Evolutionary conservation across 306 rosid species (phyloP).

Genomic region (Chamaecrista fasciculata): DNA sequence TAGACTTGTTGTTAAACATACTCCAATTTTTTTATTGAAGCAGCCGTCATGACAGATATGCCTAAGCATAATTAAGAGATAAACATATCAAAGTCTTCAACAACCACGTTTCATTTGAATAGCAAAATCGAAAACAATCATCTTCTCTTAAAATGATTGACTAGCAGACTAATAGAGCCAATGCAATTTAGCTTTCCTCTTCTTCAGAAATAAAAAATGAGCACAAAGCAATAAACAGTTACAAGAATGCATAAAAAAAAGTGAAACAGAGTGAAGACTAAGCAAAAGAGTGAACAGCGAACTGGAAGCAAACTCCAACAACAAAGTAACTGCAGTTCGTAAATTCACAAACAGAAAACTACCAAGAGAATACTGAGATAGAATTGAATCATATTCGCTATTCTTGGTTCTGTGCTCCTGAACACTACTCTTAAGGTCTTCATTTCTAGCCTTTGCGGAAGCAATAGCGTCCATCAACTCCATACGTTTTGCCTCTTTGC

Average conservation of each 20-base stretch:
- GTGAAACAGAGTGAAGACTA: neutral
- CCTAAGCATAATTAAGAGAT: neutral
- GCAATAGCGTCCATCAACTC: conserved; percentile 60
- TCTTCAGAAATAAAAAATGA: neutral
- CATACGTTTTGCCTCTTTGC: conserved; percentile 77
- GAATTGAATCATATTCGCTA: conserved; percentile 43
- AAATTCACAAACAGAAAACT: conserved; percentile 15
- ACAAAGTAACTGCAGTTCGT: neutral
- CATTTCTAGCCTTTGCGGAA: conserved; percentile 54
- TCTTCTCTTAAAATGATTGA: neutral
- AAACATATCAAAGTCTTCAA: neutral
- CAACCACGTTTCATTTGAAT: neutral
- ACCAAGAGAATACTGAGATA: conserved; percentile 60
- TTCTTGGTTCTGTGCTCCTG: conserved; percentile 49
- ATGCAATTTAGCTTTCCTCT: neutral
- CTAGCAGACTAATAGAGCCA: neutral
- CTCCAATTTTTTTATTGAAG: neutral
- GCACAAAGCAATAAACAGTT: neutral
- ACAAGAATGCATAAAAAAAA: neutral
- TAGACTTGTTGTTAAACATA: no score
- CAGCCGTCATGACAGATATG: neutral
- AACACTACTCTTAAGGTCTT: conserved; percentile 43
- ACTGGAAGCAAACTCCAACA: neutral
- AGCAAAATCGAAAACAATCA: neutral
- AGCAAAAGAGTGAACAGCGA: neutral